Evolutionary conservation across 495 filamentous ascomycete genomes (phyloP).

Genomic region (Margaritispora aquatica): DNA sequence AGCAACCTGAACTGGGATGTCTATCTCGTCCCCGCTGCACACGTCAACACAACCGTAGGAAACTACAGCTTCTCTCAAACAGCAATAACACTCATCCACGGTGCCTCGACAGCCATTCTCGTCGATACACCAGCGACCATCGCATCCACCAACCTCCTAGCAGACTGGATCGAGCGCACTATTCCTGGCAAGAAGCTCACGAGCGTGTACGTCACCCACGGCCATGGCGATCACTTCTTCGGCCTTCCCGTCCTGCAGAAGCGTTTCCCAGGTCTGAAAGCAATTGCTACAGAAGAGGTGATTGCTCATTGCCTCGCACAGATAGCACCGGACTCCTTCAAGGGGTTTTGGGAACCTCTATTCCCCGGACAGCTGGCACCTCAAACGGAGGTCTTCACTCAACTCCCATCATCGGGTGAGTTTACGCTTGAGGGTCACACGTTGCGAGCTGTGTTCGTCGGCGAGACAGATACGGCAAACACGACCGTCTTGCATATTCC

Average conservation of each 20-base stretch:
- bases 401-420: neutral
- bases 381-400: neutral
- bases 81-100: conserved; percentile 23
- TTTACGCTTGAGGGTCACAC: neutral
- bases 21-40: neutral
- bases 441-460: neutral
- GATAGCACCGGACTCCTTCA: neutral
- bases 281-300: conserved; percentile 26
- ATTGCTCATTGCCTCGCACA: conserved; percentile 30
- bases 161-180: conserved; percentile 25
- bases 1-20: neutral
- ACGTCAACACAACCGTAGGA: neutral
- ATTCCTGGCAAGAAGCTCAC: conserved; percentile 27
- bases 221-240: conserved; percentile 34
- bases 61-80: conserved; percentile 20
- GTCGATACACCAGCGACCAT: conserved; percentile 26
- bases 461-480: neutral
- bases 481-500: conserved; percentile 1
- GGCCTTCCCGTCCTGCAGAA: neutral
- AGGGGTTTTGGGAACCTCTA: neutral
- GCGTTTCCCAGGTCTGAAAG: conserved; percentile 26
- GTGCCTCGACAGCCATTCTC: conserved; percentile 23
- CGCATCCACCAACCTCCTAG: conserved; percentile 15
- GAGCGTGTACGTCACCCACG: conserved; percentile 38
- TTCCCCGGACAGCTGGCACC: neutral